Evolutionary conservation across 768 basidiomycete genomes (phyloP).

Genomic region (Leccinum ochraceum): DNA sequence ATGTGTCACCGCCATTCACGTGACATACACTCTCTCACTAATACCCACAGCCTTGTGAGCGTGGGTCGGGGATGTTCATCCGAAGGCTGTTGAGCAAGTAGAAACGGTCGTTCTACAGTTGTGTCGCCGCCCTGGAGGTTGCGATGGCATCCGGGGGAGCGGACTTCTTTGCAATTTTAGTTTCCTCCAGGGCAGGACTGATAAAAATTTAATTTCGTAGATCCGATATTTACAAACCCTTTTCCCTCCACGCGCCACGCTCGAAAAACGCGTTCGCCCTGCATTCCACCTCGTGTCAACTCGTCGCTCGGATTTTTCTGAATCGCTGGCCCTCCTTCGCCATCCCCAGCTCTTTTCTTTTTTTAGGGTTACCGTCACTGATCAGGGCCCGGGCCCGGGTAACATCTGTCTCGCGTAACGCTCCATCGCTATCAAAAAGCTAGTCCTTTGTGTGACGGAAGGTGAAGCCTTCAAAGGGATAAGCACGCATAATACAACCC

Average conservation of each 20-base stretch:
- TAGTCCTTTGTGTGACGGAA: background rate
- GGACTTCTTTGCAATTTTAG: background rate
- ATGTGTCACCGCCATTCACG: constrained; percentile 3
- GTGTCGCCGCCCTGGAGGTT: background rate
- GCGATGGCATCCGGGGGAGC: background rate
- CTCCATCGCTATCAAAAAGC: constrained; percentile 1
- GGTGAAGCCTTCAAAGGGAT: background rate
- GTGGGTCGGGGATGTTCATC: background rate
- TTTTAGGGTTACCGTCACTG: background rate
- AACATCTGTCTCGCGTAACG: constrained; percentile 4
- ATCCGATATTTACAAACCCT: background rate
- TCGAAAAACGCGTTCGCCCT: constrained; percentile 10
- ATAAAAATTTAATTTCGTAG: constrained; percentile 1
- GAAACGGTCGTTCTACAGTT: too few species aligned
- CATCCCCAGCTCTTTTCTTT: background rate
- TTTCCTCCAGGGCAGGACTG: background rate
- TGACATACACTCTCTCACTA: constrained; percentile 1
- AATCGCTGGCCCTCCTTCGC: background rate
- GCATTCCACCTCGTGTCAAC: constrained; percentile 14
- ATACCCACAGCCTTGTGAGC: too few species aligned
- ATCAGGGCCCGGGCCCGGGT: constrained; percentile 3
- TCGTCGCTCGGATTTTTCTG: background rate
- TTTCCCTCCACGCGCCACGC: background rate
- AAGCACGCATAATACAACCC: background rate
- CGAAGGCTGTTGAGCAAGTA: background rate